A percentile compares a stretch with the other conserved stretches of the same genome.
These are phyloP conservation scores for Lactarius vividus DNA, from an alignment of 768 basidiomycete genomes.

Conservation along the genomic window DNA sequence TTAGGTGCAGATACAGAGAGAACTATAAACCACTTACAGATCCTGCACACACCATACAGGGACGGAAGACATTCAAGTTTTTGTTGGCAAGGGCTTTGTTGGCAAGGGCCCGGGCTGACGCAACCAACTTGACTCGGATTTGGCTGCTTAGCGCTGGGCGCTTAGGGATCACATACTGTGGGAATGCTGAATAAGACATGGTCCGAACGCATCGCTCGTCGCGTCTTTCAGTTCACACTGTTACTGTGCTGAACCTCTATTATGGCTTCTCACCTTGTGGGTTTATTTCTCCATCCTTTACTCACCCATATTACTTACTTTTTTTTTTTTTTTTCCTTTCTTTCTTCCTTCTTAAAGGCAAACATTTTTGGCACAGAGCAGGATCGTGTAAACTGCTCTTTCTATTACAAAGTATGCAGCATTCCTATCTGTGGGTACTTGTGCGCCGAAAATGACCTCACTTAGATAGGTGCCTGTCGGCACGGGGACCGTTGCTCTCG, in stretches of 20 bases:
- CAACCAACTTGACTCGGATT: too few species aligned
- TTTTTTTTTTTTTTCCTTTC: not conserved
- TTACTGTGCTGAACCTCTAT: constrained; percentile 7
- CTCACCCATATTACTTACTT: not conserved
- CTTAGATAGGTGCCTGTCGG: constrained; percentile 93
- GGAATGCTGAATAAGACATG: constrained; percentile 20
- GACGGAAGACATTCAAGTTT: too few species aligned
- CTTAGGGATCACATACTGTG: constrained; percentile 13
- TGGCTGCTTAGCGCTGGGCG: too few species aligned
- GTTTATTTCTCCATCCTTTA: constrained; percentile 29
- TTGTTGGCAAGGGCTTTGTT: too few species aligned
- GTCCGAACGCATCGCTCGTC: not conserved
- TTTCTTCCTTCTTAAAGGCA: constrained; percentile 48
- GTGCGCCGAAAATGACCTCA: constrained; percentile 19
- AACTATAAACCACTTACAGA: too few species aligned
- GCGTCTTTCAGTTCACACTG: not conserved
- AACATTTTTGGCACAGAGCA: constrained; percentile 96
- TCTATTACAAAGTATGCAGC: constrained; percentile 86
- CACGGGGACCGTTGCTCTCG: constrained; percentile 98
- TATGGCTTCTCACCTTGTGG: constrained; percentile 78
- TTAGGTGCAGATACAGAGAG: too few species aligned
- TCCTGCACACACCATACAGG: too few species aligned
- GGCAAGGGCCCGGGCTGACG: too few species aligned
- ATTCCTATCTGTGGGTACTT: not conserved
- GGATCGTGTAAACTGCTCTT: constrained; percentile 97